Evolutionary conservation across 352 stramenopile genomes (phyloP).

Genomic region (Pythium coloratum): DNA sequence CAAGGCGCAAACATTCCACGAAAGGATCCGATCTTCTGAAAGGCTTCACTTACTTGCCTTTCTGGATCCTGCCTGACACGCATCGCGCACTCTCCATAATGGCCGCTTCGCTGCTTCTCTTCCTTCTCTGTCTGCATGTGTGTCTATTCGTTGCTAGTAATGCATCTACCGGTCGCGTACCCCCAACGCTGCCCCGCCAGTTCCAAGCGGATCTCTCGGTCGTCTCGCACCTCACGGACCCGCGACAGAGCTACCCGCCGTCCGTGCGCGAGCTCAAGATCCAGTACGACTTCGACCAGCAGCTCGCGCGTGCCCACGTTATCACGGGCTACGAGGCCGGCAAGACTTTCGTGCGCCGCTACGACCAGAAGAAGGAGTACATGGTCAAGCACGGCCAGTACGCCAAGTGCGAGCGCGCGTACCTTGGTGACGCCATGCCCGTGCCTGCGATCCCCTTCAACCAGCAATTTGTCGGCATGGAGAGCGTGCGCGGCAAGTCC

Average conservation of each 20-base stretch:
- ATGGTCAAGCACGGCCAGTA: conserved; percentile 72
- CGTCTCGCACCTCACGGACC: conserved; percentile 65
- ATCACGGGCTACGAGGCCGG: conserved; percentile 60
- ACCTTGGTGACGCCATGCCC: conserved; percentile 68
- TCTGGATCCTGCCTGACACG: not conserved
- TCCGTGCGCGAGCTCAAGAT: conserved; percentile 54
- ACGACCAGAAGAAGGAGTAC: conserved; percentile 72
- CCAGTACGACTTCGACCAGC: conserved; percentile 65
- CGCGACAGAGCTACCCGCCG: conserved; percentile 53
- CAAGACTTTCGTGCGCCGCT: conserved; percentile 71
- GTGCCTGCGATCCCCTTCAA: conserved; percentile 45
- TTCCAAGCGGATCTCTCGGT: conserved; percentile 58
- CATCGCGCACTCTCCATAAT: not conserved
- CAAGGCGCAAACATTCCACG: not conserved
- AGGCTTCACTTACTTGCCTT: not conserved
- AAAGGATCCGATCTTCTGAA: conserved; percentile 1
- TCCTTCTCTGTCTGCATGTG: not conserved
- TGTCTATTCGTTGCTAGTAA: not conserved
- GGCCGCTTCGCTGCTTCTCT: not conserved
- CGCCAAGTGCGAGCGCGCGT: conserved; percentile 68
- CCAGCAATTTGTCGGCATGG: conserved; percentile 59
- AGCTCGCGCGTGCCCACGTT: conserved; percentile 59
- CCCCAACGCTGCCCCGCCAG: conserved; percentile 48
- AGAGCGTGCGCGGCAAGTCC: conserved; percentile 50
- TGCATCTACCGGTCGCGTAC: not conserved